Conservation (phyloP, 176 grass and related monocot species). For the Ensete glaucum region DNA sequence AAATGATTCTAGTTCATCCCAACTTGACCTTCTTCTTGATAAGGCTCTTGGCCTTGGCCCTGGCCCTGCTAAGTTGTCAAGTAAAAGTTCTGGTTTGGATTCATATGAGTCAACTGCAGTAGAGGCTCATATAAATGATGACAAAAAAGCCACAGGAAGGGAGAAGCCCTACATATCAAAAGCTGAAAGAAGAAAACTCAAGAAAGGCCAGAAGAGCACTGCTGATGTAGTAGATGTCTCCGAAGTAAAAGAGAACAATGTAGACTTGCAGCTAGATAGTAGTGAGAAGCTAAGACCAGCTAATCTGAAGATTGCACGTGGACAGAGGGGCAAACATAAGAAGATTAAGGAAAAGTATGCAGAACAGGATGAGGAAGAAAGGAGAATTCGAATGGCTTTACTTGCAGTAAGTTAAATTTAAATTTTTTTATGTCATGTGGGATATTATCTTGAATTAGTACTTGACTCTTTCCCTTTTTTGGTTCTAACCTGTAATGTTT, state of each 20-base stretch:
- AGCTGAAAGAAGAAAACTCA: slow-evolving; percentile 85
- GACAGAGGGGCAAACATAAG: slow-evolving; percentile 88
- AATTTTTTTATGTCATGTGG: not conserved
- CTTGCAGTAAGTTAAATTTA: slow-evolving; percentile 51
- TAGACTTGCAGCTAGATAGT: slow-evolving; percentile 30
- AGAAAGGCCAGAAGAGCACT: slow-evolving; percentile 56
- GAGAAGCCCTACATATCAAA: slow-evolving; percentile 93
- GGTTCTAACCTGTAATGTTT: slow-evolving; percentile 10
- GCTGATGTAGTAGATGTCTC: slow-evolving; percentile 26
- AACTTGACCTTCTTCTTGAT: slow-evolving; percentile 92
- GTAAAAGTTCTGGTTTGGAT: slow-evolving; percentile 35
- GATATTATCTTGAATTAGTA: slow-evolving; percentile 7
- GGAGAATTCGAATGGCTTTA: slow-evolving; percentile 87
- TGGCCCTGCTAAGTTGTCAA: slow-evolving; percentile 49
- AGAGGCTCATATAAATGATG: slow-evolving; percentile 41
- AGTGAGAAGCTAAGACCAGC: slow-evolving; percentile 29
- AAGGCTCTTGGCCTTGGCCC: slow-evolving; percentile 74
- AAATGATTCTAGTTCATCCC: slow-evolving; percentile 51
- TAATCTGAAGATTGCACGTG: slow-evolving; percentile 62
- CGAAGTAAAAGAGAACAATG: slow-evolving; percentile 26
- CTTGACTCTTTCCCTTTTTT: not conserved
- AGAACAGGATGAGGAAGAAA: slow-evolving; percentile 96
- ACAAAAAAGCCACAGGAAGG: slow-evolving; percentile 37
- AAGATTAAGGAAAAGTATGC: slow-evolving; percentile 98
- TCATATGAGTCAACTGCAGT: slow-evolving; percentile 23